A percentile compares a stretch with the other conserved stretches of the same genome.
Conservation (phyloP, 2,329 filamentous ascomycete genomes). For the Leptographium procerum region DNA sequence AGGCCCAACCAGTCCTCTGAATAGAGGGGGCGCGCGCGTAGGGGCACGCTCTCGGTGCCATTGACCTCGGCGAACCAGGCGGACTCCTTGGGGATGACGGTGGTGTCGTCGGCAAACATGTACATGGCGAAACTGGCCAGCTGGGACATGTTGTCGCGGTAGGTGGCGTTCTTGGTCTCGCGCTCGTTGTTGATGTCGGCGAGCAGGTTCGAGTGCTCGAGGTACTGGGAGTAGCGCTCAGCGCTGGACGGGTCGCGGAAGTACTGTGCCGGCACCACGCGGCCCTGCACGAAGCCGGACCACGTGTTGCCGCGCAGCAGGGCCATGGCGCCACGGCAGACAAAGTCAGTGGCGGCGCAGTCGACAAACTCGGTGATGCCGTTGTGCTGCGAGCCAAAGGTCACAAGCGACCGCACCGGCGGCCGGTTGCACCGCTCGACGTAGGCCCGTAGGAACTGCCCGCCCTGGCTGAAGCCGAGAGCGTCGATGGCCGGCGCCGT, state of each 20-base stretch:
- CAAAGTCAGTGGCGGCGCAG: conserved; percentile 60
- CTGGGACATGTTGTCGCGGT: conserved; percentile 56
- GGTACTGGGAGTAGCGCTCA: conserved; percentile 60
- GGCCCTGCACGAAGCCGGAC: conserved; percentile 63
- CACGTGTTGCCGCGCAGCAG: conserved; percentile 73
- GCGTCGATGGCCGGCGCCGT: conserved; percentile 79
- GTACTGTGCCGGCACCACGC: conserved; percentile 88
- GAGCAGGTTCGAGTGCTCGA: conserved; percentile 74
- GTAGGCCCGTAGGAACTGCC: conserved; percentile 88
- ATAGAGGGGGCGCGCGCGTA: conserved; percentile 65
- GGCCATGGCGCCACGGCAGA: conserved; percentile 71
- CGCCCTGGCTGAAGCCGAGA: conserved; percentile 89
- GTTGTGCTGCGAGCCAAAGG: conserved; percentile 85
- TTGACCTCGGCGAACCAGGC: conserved; percentile 87
- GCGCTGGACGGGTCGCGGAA: conserved; percentile 58
- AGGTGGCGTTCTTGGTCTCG: conserved; percentile 46
- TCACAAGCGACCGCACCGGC: conserved; percentile 67
- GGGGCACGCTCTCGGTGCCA: conserved; percentile 50
- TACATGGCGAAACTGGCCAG: conserved; percentile 80
- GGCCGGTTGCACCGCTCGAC: conserved; percentile 76
- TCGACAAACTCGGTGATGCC: conserved; percentile 75
- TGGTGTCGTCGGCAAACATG: conserved; percentile 75
- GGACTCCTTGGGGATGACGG: conserved; percentile 81
- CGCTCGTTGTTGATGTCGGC: conserved; percentile 97
- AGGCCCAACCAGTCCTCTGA: conserved; percentile 90